phyloP scores from a whole-genome alignment of 306 rosid genomes.

The Begonia peltatifolia region DNA sequence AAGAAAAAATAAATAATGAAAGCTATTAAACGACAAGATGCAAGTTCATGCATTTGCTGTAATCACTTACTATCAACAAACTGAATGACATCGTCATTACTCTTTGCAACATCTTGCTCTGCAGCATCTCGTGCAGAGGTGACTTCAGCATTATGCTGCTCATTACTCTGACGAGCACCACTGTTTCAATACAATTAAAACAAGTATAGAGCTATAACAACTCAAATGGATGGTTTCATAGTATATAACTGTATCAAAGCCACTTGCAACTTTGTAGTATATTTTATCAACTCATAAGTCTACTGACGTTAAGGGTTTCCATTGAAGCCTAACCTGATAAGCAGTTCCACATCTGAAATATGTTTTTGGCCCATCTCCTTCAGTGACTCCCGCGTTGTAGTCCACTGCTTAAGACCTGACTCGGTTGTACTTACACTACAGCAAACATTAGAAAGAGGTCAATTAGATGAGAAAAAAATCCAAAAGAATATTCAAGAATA shows the following conservation, averaged over 20 bases:
- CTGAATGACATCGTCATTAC: constrained; percentile 34
- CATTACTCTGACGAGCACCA: constrained; percentile 42
- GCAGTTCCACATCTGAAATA: constrained; percentile 36
- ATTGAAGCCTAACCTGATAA: constrained; percentile 45
- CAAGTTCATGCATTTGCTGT: background rate
- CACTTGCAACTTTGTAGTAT: too few relatives aligned
- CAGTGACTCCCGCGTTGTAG: constrained; percentile 41
- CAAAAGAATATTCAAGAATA: background rate
- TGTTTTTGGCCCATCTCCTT: constrained; percentile 50
- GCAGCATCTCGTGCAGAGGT: constrained; percentile 41
- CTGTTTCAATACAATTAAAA: constrained; percentile 16
- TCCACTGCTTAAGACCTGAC: constrained; percentile 44
- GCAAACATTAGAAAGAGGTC: background rate
- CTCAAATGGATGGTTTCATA: background rate
- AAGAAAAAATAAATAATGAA: background rate
- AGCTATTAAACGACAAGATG: background rate
- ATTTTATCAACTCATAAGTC: too few relatives aligned
- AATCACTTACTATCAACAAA: constrained; percentile 44
- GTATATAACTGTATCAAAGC: too few relatives aligned
- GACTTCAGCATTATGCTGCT: constrained; percentile 57
- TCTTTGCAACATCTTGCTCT: constrained; percentile 53
- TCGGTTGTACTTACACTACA: constrained; percentile 42
- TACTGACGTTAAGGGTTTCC: background rate
- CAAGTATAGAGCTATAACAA: constrained; percentile 1
- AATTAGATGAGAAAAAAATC: background rate